Conservation (phyloP, 192 early-diverging fungal genomes). For the Kickxella alabastrina region DNA sequence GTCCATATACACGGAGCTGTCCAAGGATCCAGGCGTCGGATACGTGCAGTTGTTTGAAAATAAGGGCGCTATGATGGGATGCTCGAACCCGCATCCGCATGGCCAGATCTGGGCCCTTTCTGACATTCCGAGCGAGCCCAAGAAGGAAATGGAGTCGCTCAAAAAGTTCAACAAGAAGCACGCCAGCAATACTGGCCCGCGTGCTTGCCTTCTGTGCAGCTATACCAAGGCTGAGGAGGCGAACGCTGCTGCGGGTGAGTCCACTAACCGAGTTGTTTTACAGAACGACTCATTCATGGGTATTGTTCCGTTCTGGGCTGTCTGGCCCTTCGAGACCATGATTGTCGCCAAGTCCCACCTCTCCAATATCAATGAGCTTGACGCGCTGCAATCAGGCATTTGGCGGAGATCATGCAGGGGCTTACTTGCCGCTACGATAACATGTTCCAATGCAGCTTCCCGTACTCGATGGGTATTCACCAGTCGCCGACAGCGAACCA, state of each 20-base stretch:
- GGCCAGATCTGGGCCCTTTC: conserved; percentile 91
- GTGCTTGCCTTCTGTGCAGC: conserved; percentile 75
- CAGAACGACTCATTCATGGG: conserved; percentile 79
- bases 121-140: conserved; percentile 76
- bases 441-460: conserved; percentile 85
- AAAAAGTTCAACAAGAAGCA: conserved; percentile 57
- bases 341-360: conserved; percentile 70
- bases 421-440: conserved; percentile 91
- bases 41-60: conserved; percentile 98
- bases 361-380: conserved; percentile 53
- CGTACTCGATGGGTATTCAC: conserved; percentile 97
- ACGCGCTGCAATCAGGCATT: conserved; percentile 53
- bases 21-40: conserved; percentile 53
- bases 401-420: conserved; percentile 72
- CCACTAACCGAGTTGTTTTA: conserved; percentile 62
- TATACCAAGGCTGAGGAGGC: conserved; percentile 55
- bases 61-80: conserved; percentile 95
- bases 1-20: conserved; percentile 55
- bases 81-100: conserved; percentile 96
- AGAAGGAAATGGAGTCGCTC: conserved; percentile 66
- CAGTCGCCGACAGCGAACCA: conserved; percentile 67
- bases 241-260: conserved; percentile 33
- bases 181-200: background rate
- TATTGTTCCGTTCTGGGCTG: conserved; percentile 93
- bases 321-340: conserved; percentile 96